phyloP scores from a whole-genome alignment of 495 filamentous ascomycete species.

The Aspergillus homomorphus region DNA sequence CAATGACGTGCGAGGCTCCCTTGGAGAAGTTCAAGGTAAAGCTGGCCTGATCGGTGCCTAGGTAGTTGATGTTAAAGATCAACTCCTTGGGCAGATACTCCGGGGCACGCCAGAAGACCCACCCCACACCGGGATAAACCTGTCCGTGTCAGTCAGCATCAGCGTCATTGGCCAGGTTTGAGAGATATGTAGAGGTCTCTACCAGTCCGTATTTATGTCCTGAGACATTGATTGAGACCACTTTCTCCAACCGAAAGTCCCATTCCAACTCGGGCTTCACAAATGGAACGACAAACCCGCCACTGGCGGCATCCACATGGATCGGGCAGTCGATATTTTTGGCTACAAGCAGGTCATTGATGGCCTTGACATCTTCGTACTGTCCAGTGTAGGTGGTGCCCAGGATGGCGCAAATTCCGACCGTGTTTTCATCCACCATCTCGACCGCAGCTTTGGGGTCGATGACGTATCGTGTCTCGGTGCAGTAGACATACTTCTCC shows the following conservation, averaged over 20 bases:
- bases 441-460: constrained; percentile 79
- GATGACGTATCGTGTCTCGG: constrained; percentile 75
- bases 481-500: constrained; percentile 85
- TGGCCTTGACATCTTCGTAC: constrained; percentile 86
- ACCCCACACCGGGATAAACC: constrained; percentile 89
- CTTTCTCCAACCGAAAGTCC: constrained; percentile 85
- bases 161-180: background rate
- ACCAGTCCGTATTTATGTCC: constrained; percentile 81
- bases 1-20: constrained; percentile 87
- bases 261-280: constrained; percentile 75
- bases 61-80: constrained; percentile 97
- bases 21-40: constrained; percentile 98
- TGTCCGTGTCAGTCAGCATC: constrained; percentile 13
- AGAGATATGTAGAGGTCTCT: constrained; percentile 1
- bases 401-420: constrained; percentile 86
- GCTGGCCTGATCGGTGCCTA: constrained; percentile 90
- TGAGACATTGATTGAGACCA: constrained; percentile 88
- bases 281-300: constrained; percentile 89
- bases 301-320: constrained; percentile 86
- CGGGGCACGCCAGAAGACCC: constrained; percentile 83
- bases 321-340: constrained; percentile 73
- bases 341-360: constrained; percentile 78
- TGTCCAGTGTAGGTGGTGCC: constrained; percentile 95
- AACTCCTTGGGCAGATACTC: constrained; percentile 84
- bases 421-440: constrained; percentile 91